Base-by-base conservation (phyloP, 805 yeast genomes). In the Cyberlindnera japonica region DNA sequence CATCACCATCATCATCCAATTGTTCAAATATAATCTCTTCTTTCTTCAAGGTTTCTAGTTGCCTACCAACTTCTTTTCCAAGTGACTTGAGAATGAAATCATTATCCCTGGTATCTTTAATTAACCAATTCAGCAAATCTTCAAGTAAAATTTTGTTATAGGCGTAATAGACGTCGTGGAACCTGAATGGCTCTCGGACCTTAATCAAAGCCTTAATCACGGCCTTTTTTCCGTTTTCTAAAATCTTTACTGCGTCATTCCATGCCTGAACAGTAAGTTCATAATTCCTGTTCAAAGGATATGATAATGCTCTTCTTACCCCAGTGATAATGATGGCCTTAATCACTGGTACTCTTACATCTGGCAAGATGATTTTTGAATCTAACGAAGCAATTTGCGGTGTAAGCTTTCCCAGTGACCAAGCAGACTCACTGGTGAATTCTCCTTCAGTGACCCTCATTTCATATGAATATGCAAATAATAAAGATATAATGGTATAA, bases 391-490 rank as follows among this genome's bases (percentile, higher is more conserved):
- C 59, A 27, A 91, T 62, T 53, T 87, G 93, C 1, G 98, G 96
- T 0, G 80, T 66, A 17, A 93, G 53, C 50, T 83, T 89, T 2
- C 99, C 99, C 5, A 93, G 74, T 0, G 91, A 81, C 99, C 99
- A 93, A 0, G 95, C 87, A 42, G 95, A 83, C 61, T 93, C 99
- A 5, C 85, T 79, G 14, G 78, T 87, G 38, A 78, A 75, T 14
- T 70, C 77, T n/a, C 80, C 81, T 54, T 75, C 78, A 26, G 82
- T 87, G 39, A 83, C 83, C 26, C 96, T 66, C 36, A 74, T 62
- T 48, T 93, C 97, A 57, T 81, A 89, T 38, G 75, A 74, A 51
- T 79, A 84, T 1, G 83, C 79, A 61, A 84, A 93, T 15, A 93
- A 49, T 1, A 90, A 48, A 17, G 85, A 77, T 0, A 88, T 57